Conservation (phyloP, 345 rosid genomes). For the Punica granatum region DNA sequence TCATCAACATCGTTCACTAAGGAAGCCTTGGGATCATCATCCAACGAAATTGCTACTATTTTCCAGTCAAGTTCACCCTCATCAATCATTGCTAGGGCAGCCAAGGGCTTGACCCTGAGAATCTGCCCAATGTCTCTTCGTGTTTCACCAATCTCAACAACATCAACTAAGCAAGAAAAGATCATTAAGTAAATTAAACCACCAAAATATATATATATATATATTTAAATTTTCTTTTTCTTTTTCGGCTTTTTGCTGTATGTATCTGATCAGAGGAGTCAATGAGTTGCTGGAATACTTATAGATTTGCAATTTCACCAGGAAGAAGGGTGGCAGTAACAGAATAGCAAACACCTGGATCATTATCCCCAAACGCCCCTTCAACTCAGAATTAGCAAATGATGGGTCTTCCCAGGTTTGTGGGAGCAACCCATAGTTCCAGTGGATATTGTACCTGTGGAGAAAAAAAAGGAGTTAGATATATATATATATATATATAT, state of each 20-base stretch:
- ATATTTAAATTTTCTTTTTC: too few relatives aligned
- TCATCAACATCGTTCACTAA: slow-evolving; percentile 83
- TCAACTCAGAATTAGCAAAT: slow-evolving; percentile 67
- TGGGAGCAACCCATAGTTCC: slow-evolving; percentile 98
- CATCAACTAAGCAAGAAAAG: slow-evolving; percentile 49
- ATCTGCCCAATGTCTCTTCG: slow-evolving; percentile 65
- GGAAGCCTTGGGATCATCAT: slow-evolving; percentile 93
- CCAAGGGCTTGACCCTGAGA: slow-evolving; percentile 79
- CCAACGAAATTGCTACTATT: slow-evolving; percentile 83
- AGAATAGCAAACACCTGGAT: slow-evolving; percentile 46
- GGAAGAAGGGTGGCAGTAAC: not conserved
- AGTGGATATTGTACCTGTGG: slow-evolving; percentile 76
- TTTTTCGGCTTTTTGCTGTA: not conserved
- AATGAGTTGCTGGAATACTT: not conserved
- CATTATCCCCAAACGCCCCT: slow-evolving; percentile 90
- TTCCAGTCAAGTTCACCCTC: slow-evolving; percentile 99
- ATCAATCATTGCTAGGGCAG: slow-evolving; percentile 91
- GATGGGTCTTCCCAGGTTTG: slow-evolving; percentile 99
- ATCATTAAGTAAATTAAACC: not conserved
- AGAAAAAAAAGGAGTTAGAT: not conserved
- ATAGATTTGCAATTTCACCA: not conserved
- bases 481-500: too few relatives aligned
- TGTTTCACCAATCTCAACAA: slow-evolving; percentile 84
- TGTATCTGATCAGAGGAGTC: not conserved
- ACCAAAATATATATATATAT: not conserved